Conservation (phyloP, 768 basidiomycete species). For the Sutorius australiensis region DNA sequence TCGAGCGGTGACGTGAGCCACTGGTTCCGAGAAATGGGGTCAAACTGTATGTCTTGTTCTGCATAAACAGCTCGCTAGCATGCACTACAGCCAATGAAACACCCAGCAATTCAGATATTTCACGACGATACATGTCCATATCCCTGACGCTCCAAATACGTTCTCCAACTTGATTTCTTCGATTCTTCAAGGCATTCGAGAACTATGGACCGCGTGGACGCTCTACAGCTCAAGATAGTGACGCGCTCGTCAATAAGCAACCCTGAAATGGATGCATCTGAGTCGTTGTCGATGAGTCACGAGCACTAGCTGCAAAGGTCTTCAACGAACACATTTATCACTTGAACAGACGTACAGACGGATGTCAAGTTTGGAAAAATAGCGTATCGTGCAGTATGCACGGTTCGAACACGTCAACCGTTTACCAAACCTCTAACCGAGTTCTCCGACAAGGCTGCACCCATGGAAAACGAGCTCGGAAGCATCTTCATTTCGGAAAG, state of each 20-base stretch:
- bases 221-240: neutral
- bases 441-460: neutral
- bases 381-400: neutral
- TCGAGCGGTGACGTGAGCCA: neutral
- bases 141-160: neutral
- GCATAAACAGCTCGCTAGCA: neutral
- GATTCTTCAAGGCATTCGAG: neutral
- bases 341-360: neutral
- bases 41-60: neutral
- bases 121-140: neutral
- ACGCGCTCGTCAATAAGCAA: neutral
- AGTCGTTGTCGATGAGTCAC: neutral
- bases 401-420: neutral
- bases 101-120: neutral
- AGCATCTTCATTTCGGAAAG: conserved; percentile 16
- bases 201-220: neutral
- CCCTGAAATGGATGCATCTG: neutral
- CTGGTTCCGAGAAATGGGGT: neutral
- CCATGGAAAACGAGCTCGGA: neutral
- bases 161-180: neutral
- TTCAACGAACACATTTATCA: neutral
- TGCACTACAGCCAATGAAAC: neutral
- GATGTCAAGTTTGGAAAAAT: neutral
- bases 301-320: neutral
- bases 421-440: neutral